Percentiles rank a stretch among this genome's conserved stretches.
Conservation (phyloP, 108 stramenopile species). For the Nitzschia inconspicua region DNA sequence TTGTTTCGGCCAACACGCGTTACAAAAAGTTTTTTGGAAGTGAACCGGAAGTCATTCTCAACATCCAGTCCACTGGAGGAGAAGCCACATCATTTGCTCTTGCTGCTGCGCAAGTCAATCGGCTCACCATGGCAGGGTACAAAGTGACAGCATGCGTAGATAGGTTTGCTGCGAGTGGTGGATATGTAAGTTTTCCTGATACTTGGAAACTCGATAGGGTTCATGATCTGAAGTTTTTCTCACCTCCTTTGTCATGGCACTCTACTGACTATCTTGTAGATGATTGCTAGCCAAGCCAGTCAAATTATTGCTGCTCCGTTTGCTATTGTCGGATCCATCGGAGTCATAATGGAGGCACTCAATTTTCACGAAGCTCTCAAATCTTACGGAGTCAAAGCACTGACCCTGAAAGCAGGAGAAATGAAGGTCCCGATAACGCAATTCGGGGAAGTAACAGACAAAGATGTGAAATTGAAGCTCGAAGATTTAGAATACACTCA, state of each 20-base stretch:
- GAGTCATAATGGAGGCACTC: conserved; percentile 67
- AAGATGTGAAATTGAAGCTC: conserved; percentile 55
- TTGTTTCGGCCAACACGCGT: conserved; percentile 51
- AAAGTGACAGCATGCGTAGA: conserved; percentile 52
- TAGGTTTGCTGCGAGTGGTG: conserved; percentile 61
- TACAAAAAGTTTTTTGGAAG: conserved; percentile 35
- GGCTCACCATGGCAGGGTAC: conserved; percentile 50
- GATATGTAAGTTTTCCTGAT: conserved; percentile 85
- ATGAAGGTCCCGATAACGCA: conserved; percentile 65
- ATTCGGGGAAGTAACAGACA: conserved; percentile 54
- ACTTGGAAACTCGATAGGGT: no score
- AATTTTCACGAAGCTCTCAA: conserved; percentile 64
- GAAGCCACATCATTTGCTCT: conserved; percentile 69
- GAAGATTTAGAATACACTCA: conserved; percentile 63
- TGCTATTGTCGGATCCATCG: conserved; percentile 75
- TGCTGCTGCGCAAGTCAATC: conserved; percentile 63
- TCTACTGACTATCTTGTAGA: no score
- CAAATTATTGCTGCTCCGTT: conserved; percentile 69
- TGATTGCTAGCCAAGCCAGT: conserved; percentile 63
- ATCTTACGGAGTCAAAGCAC: conserved; percentile 60
- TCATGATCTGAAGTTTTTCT: no score
- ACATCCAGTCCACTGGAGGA: conserved; percentile 68
- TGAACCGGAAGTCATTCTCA: conserved; percentile 57
- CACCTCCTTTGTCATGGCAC: no score
- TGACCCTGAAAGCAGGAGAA: conserved; percentile 72